phyloP scores from a whole-genome alignment of 805 yeast genomes.

The Metschnikowia borealis region DNA sequence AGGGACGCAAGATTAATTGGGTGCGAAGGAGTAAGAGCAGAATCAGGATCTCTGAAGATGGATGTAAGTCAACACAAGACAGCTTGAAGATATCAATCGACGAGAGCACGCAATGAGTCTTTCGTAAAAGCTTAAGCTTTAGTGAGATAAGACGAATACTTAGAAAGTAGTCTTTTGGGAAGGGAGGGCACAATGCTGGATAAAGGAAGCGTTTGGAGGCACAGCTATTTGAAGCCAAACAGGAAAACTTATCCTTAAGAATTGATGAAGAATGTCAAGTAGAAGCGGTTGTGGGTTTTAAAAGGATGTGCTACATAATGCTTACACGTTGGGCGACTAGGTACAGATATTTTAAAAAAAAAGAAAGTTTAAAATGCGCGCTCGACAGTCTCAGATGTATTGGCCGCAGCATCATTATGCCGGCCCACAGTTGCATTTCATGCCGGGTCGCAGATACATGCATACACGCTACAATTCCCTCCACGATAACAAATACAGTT shows the following conservation, averaged over 20 bases:
- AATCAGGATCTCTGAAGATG: not conserved
- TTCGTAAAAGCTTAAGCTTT: not conserved
- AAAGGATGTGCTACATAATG: slow-evolving; percentile 3
- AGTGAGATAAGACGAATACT: not conserved
- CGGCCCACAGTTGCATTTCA: slow-evolving; percentile 1
- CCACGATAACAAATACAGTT: not conserved
- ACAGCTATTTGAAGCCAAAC: not conserved
- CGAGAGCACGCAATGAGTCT: not conserved
- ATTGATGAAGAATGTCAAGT: not conserved
- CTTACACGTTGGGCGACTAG: slow-evolving; percentile 1
- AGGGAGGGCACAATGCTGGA: not conserved
- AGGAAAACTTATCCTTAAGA: not conserved
- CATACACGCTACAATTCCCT: not conserved
- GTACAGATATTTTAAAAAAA: not conserved
- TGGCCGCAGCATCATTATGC: not conserved
- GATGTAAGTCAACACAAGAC: not conserved
- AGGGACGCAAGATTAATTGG: not conserved
- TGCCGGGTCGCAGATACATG: slow-evolving; percentile 2
- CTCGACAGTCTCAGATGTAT: not conserved
- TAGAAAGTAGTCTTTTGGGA: not conserved
- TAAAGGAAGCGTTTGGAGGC: not conserved
- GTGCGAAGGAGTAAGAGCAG: not conserved
- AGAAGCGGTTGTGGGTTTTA: not conserved
- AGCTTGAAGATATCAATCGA: not conserved
- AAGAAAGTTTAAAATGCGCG: slow-evolving; percentile 2